Evolutionary conservation across 805 yeast species (phyloP).

Genomic region (Spathaspora boniae): DNA sequence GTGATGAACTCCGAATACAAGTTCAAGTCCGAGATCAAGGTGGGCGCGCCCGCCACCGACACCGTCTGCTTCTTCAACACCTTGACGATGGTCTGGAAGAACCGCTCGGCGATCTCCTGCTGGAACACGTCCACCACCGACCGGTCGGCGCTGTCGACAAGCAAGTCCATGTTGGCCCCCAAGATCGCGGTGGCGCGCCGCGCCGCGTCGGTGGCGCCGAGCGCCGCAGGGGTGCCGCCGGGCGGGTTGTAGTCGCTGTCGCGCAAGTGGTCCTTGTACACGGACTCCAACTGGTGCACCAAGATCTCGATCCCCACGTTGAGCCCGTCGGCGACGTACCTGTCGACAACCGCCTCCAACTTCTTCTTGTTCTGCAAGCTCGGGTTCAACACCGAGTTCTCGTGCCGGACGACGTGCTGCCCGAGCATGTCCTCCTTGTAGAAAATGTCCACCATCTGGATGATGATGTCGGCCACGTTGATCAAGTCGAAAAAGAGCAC

Average conservation of each 20-base stretch:
- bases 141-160: slow-evolving; percentile 82
- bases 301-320: slow-evolving; percentile 89
- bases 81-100: slow-evolving; percentile 73
- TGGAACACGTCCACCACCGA: slow-evolving; percentile 88
- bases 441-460: slow-evolving; percentile 88
- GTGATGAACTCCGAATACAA: slow-evolving; percentile 67
- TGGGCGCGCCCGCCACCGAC: slow-evolving; percentile 79
- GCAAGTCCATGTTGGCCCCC: slow-evolving; percentile 65
- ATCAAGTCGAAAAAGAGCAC: slow-evolving; percentile 86
- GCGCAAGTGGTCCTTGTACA: slow-evolving; percentile 48
- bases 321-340: slow-evolving; percentile 86
- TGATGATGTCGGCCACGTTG: slow-evolving; percentile 86
- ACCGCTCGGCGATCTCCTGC: slow-evolving; percentile 88
- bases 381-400: slow-evolving; percentile 72
- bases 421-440: slow-evolving; percentile 77
- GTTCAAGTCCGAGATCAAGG: slow-evolving; percentile 78
- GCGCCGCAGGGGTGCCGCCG: slow-evolving; percentile 13
- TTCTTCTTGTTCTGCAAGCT: slow-evolving; percentile 76
- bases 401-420: slow-evolving; percentile 59
- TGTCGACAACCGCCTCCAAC: slow-evolving; percentile 79
- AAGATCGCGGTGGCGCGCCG: slow-evolving; percentile 56
- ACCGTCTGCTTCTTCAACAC: slow-evolving; percentile 68
- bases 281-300: slow-evolving; percentile 71
- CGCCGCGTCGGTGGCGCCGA: slow-evolving; percentile 61
- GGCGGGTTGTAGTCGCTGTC: slow-evolving; percentile 57